Evolutionary conservation across 345 rosid species (phyloP), one percentile per base, ranked within the genome.

Genomic region (Eucalyptus pumila): DNA sequence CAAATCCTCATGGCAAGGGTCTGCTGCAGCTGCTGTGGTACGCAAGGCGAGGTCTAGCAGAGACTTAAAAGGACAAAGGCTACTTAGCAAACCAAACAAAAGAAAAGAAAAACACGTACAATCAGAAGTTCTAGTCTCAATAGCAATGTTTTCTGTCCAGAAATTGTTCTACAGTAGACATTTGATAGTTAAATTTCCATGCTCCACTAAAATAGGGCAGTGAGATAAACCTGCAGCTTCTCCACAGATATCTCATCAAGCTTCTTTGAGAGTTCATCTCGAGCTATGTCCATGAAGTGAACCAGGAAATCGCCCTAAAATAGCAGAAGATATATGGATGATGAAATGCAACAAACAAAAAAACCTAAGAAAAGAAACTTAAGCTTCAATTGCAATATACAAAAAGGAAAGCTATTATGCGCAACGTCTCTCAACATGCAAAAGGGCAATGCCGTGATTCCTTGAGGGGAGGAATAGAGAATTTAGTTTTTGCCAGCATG

Each of bases 221-320:
- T 85, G 49, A 86, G 49, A 56, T 40, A 14, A 88, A 98, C 99
- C 99, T 97, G 98, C 90, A 98, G 93, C 92, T 96, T 98, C 93
- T 97, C 99, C 88, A 94, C 97, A 86, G 97, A 94, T 90, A 97
- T 94, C 89, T 94, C 99, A 88, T 95, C 95, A 85, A 91, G 94
- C 91, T 94, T 96, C 92, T 98, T 98, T 60, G 91, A 91, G 47
- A 98, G 97, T 93, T 97, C 99, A 86, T 98, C 99, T 89, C 98
- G 95, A 90, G 99, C 95, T 89, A 98, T 98, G 94, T 98, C 99
- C 98, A 95, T 97, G 89, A 98, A 98, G 91, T 96, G 99, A 91
- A 98, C 99, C 95, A 98, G 92, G 92, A 97, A 98, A 91, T 98
- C 99, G 85, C 98, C 99, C 99, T 98, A 94, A 87, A 92, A 88